phyloP scores from a whole-genome alignment of 805 yeast genomes.

The Huiozyma naganishii region DNA sequence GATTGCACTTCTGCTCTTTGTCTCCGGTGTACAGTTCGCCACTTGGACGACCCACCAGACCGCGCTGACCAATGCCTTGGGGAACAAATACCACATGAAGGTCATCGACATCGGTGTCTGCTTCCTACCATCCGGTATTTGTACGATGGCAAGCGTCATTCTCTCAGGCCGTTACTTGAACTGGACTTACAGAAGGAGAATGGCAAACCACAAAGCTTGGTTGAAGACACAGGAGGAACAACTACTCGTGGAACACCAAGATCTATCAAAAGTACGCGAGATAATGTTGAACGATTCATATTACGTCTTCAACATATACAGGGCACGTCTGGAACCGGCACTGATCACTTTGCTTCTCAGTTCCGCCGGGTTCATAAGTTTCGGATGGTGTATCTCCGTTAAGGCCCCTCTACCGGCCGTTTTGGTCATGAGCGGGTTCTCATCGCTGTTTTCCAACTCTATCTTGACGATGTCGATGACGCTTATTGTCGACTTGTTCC shows the following conservation, averaged over 20 bases:
- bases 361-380: conserved; percentile 35
- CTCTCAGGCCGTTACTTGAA: conserved; percentile 48
- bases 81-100: conserved; percentile 38
- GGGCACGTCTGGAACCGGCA: conserved; percentile 42
- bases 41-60: conserved; percentile 64
- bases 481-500: conserved; percentile 65
- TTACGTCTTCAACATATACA: conserved; percentile 42
- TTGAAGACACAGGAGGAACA: conserved; percentile 8
- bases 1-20: conserved; percentile 39
- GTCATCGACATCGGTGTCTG: conserved; percentile 56
- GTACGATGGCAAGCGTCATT: conserved; percentile 52
- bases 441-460: conserved; percentile 49
- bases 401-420: conserved; percentile 42
- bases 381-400: conserved; percentile 63
- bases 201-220: conserved; percentile 16
- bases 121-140: conserved; percentile 65
- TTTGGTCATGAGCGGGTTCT: conserved; percentile 45
- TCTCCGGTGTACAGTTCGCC: conserved; percentile 54
- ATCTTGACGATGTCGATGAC: conserved; percentile 52
- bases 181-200: conserved; percentile 25
- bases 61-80: conserved; percentile 46
- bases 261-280: conserved; percentile 11
- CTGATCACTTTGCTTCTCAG: conserved; percentile 33
- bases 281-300: conserved; percentile 16
- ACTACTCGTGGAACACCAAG: conserved; percentile 13